These are phyloP conservation scores for Knoxia roxburghii DNA, from an alignment of 257 asterid species.

Conservation along the genomic window DNA sequence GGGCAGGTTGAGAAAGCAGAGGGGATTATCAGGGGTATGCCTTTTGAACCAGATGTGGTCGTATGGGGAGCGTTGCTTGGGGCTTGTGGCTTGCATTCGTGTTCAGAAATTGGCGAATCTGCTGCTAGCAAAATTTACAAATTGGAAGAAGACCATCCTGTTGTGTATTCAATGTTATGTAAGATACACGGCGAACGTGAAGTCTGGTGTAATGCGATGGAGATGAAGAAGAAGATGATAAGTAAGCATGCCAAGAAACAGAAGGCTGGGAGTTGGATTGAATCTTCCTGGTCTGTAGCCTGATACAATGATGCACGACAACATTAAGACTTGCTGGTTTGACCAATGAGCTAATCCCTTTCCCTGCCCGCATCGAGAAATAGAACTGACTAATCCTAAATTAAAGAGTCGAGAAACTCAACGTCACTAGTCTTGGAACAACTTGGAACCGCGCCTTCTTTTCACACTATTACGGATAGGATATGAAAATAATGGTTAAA, in stretches of 20 bases:
- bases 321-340: too few relatives aligned
- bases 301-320: not conserved
- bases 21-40: slow-evolving; percentile 48
- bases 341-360: too few relatives aligned
- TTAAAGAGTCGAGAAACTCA: too few relatives aligned
- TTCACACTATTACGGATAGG: too few relatives aligned
- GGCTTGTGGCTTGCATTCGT: slow-evolving; percentile 60
- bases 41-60: slow-evolving; percentile 67
- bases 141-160: slow-evolving; percentile 63
- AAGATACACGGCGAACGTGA: slow-evolving; percentile 54
- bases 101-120: slow-evolving; percentile 43
- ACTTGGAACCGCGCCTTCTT: too few relatives aligned
- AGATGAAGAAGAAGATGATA: slow-evolving; percentile 37
- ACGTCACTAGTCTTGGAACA: too few relatives aligned
- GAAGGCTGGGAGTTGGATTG: slow-evolving; percentile 72
- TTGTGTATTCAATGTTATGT: slow-evolving; percentile 39
- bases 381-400: too few relatives aligned
- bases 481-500: too few relatives aligned
- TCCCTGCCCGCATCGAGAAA: too few relatives aligned
- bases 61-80: slow-evolving; percentile 78
- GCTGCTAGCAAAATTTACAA: slow-evolving; percentile 51
- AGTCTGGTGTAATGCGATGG: slow-evolving; percentile 30
- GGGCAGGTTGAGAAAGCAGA: slow-evolving; percentile 68
- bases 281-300: slow-evolving; percentile 9
- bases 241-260: slow-evolving; percentile 48